Evolutionary conservation across 768 basidiomycete genomes (phyloP), one percentile per base, ranked within the genome.

Genomic region (Tricholomella constricta): DNA sequence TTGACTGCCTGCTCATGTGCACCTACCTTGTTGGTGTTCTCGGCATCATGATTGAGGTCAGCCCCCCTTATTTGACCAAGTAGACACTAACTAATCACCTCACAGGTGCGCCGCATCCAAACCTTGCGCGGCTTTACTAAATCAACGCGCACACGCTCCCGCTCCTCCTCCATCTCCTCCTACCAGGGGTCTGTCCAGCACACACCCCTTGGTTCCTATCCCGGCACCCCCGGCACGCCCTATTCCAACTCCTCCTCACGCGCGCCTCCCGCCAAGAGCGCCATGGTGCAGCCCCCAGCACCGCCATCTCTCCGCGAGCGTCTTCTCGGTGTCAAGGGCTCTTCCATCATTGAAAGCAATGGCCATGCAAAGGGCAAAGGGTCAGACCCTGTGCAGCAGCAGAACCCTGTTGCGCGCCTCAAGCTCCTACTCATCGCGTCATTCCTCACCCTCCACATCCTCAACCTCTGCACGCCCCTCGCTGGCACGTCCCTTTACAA

Each of bases 1-100:
- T 95, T 40, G 97, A 99, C 68, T 97, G 94, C 67, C 63, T 94
- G 26, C 78, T 93, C 69, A 81, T 97, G 56, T 89, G 88, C 71
- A 93, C 93, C 0, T 96, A 97, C 72, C 88, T 96, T 65, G 81
- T 91, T 0, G 86, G 91, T 1, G 84, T 98, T 48, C 74, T 99
- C 48, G 87, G 85, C n/a, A 79, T 99, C 67, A 97, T 98, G 89
- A 88, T 98, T 55, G 96, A 99, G 79, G 93, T 93, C 56, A 60
- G 72, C 62, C 48, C 27, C 37, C 11, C 27, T 1, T 25, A 35
- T 31, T 14, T 10, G 45, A 17, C 10, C 4, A 51, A 45, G 11
- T 20, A 20, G 36, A 41, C 52, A 61, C 52, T 37, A 53, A 59
- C 22, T 36, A 12, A 45, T 56, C 44, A 43, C 57, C 32, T n/a